Evolutionary conservation across 2,329 filamentous ascomycete genomes (phyloP).

Genomic region (Pseudonectria buxi): DNA sequence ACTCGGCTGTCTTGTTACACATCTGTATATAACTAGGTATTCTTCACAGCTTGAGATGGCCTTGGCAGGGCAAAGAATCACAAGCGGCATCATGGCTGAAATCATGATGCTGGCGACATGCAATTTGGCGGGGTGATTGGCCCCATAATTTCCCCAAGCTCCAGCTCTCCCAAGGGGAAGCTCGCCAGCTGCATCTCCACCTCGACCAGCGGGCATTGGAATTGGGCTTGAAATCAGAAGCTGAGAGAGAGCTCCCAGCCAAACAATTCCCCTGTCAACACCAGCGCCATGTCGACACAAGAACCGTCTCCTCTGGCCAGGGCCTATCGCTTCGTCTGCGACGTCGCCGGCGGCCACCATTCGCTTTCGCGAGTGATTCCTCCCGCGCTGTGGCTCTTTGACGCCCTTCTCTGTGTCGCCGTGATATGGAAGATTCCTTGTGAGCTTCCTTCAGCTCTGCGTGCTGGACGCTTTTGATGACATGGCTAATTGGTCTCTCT

Average conservation of each 20-base stretch:
- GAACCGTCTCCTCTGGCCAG: slow-evolving; percentile 18
- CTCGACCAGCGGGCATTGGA: slow-evolving; percentile 1
- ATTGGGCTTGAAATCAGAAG: no score
- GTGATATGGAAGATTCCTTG: slow-evolving; percentile 80
- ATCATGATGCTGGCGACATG: slow-evolving; percentile 12
- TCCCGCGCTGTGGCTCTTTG: slow-evolving; percentile 59
- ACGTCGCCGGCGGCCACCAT: slow-evolving; percentile 44
- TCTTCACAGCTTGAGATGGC: no score
- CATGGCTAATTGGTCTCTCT: slow-evolving; percentile 2
- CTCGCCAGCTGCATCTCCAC: no score
- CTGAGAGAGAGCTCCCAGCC: no score
- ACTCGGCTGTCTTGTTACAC: no score
- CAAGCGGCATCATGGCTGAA: background rate
- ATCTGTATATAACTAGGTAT: no score
- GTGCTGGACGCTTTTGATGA: no score
- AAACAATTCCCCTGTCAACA: no score
- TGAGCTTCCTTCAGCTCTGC: slow-evolving; percentile 41
- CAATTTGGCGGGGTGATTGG: slow-evolving; percentile 18
- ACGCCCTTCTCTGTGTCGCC: slow-evolving; percentile 63
- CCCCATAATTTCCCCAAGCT: slow-evolving; percentile 8
- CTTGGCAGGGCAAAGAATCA: no score
- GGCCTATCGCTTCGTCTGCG: slow-evolving; percentile 28
- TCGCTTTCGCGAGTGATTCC: slow-evolving; percentile 44
- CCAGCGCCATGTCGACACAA: slow-evolving; percentile 22
- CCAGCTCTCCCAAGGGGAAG: slow-evolving; percentile 8